phyloP scores from a whole-genome alignment of 108 stramenopile genomes.

The Skeletonema tropicum region DNA sequence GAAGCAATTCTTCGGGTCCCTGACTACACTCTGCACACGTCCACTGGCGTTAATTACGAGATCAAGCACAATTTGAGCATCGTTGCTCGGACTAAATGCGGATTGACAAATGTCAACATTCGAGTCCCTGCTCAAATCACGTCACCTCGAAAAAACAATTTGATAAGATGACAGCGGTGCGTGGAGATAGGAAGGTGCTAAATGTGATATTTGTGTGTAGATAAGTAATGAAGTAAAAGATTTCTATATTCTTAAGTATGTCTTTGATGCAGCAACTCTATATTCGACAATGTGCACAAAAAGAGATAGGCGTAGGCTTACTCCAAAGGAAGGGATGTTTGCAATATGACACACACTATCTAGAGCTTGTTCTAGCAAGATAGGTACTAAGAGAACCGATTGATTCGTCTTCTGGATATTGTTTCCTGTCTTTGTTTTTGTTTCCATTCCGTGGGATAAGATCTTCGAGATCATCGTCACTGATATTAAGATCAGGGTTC shows the following conservation, averaged over 20 bases:
- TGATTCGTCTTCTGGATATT: neutral
- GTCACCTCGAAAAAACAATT: neutral
- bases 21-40: slow-evolving; percentile 5
- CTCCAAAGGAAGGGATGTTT: neutral
- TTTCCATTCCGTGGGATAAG: neutral
- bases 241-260: no score
- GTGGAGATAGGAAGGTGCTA: no score
- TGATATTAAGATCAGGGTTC: neutral
- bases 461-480: neutral
- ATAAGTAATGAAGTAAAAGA: no score
- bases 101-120: slow-evolving; percentile 4
- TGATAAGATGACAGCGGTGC: no score
- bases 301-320: neutral
- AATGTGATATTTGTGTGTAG: no score
- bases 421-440: neutral
- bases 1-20: neutral
- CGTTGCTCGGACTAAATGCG: neutral
- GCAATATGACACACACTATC: neutral
- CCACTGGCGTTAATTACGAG: slow-evolving; percentile 1
- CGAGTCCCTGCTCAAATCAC: slow-evolving; percentile 10
- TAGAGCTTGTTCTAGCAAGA: neutral
- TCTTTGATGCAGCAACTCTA: no score
- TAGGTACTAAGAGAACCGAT: neutral
- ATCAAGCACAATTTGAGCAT: slow-evolving; percentile 14
- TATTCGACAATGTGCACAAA: no score